phyloP scores from a whole-genome alignment of 768 basidiomycete genomes.

The Lactarius psammicola region DNA sequence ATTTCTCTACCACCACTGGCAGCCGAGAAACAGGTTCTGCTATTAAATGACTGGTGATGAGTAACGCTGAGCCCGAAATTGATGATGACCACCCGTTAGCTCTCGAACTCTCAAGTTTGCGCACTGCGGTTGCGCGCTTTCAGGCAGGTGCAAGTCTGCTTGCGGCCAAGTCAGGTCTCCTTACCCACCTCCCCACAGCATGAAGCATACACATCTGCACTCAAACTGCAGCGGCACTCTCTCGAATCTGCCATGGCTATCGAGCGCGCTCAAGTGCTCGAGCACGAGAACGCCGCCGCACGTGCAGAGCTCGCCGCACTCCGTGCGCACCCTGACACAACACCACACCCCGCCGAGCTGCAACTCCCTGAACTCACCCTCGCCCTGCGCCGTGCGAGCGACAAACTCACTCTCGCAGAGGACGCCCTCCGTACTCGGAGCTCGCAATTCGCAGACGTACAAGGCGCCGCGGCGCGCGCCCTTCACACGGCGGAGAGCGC shows the following conservation, averaged over 20 bases:
- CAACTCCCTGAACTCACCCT: slow-evolving; percentile 59
- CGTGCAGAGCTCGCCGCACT: slow-evolving; percentile 55
- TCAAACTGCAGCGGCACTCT: slow-evolving; percentile 64
- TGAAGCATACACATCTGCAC: slow-evolving; percentile 62
- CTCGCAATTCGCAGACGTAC: slow-evolving; percentile 44
- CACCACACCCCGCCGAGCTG: slow-evolving; percentile 39
- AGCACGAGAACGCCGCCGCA: slow-evolving; percentile 58
- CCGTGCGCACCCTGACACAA: slow-evolving; percentile 50
- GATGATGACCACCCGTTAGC: slow-evolving; percentile 41
- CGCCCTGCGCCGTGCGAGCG: slow-evolving; percentile 62
- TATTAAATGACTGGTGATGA: slow-evolving; percentile 20
- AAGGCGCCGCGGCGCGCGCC: slow-evolving; percentile 45
- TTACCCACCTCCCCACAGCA: slow-evolving; percentile 44
- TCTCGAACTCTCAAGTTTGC: slow-evolving; percentile 39
- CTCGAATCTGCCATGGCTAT: slow-evolving; percentile 51
- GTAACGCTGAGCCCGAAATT: slow-evolving; percentile 25
- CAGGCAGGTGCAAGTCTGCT: slow-evolving; percentile 34
- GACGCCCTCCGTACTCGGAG: slow-evolving; percentile 49
- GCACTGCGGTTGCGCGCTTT: slow-evolving; percentile 37
- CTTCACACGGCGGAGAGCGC: slow-evolving; percentile 49
- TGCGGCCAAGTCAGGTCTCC: slow-evolving; percentile 2
- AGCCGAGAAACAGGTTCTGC: neutral
- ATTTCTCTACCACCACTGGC: neutral
- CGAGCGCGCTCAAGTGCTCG: slow-evolving; percentile 48
- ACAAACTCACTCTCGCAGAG: slow-evolving; percentile 66